phyloP scores from a whole-genome alignment of 2,329 filamentous ascomycete genomes.

The Didymella segeticola region DNA sequence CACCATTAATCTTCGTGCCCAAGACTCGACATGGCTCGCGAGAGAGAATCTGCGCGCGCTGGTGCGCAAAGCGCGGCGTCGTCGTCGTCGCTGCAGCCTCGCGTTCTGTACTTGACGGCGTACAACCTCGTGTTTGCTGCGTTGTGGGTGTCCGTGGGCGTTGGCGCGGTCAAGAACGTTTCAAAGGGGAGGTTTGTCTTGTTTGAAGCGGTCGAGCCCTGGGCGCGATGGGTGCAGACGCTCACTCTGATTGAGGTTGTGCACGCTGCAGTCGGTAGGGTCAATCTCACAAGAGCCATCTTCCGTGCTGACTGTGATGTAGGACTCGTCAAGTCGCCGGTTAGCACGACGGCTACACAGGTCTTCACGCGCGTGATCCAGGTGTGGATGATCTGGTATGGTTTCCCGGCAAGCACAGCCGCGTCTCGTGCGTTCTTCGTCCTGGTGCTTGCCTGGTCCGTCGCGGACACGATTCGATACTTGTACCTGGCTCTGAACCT shows the following conservation, averaged over 20 bases:
- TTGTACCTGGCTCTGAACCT: constrained; percentile 31
- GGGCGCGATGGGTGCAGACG: constrained; percentile 31
- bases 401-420: constrained; percentile 27
- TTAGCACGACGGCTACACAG: constrained; percentile 32
- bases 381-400: constrained; percentile 38
- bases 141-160: constrained; percentile 26
- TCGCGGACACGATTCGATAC: constrained; percentile 32
- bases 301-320: neutral
- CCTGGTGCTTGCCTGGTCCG: constrained; percentile 31
- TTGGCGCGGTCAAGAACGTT: constrained; percentile 4
- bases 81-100: neutral
- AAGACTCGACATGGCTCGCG: neutral
- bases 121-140: constrained; percentile 31
- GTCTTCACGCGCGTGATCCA: constrained; percentile 36
- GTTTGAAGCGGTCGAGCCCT: constrained; percentile 22
- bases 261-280: constrained; percentile 28
- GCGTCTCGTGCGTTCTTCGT: constrained; percentile 25
- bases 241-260: constrained; percentile 29
- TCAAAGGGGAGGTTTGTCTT: constrained; percentile 2
- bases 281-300: neutral
- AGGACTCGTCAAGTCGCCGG: constrained; percentile 34
- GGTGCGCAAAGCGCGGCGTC: neutral
- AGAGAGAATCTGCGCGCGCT: neutral
- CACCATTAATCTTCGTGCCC: neutral
- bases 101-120: constrained; percentile 27